A percentile compares a stretch with the other conserved stretches of the same genome.
Evolutionary conservation across 2,329 filamentous ascomycete species (phyloP).

Genomic region (Scedosporium boydii): DNA sequence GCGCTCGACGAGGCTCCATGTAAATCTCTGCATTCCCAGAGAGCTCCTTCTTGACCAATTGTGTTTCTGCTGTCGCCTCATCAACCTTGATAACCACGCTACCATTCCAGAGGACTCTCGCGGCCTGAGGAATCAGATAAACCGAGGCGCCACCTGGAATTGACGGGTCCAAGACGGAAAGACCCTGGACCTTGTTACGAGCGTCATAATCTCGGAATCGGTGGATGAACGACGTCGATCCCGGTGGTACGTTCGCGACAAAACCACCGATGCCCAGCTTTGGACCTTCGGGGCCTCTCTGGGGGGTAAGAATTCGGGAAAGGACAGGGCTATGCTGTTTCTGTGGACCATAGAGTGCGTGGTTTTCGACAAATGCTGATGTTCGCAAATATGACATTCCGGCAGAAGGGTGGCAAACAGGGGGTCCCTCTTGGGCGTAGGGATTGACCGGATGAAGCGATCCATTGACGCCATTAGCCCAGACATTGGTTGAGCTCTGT

Average conservation of each 20-base stretch:
- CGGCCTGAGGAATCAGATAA: slow-evolving; percentile 35
- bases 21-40: slow-evolving; percentile 25
- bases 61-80: slow-evolving; percentile 27
- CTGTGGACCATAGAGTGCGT: slow-evolving; percentile 53
- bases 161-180: slow-evolving; percentile 30
- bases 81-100: slow-evolving; percentile 34
- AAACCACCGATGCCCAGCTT: slow-evolving; percentile 48
- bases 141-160: slow-evolving; percentile 44
- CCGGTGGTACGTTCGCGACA: slow-evolving; percentile 30
- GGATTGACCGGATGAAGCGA: slow-evolving; percentile 20
- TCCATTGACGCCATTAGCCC: slow-evolving; percentile 14
- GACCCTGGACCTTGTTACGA: slow-evolving; percentile 5
- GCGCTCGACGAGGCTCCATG: slow-evolving; percentile 10
- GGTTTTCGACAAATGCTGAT: slow-evolving; percentile 44
- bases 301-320: slow-evolving; percentile 41
- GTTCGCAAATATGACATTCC: slow-evolving; percentile 54
- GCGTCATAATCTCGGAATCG: slow-evolving; percentile 10
- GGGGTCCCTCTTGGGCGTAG: slow-evolving; percentile 46
- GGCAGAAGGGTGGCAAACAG: slow-evolving; percentile 51
- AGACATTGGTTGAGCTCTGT: slow-evolving; percentile 15
- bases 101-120: slow-evolving; percentile 39
- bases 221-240: slow-evolving; percentile 32
- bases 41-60: slow-evolving; percentile 36
- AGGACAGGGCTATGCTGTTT: slow-evolving; percentile 35
- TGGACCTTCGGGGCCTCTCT: slow-evolving; percentile 21